A percentile compares a stretch with the other conserved stretches of the same genome.
phyloP scores from a whole-genome alignment of 2,329 filamentous ascomycete species.

The Mycogone perniciosa region DNA sequence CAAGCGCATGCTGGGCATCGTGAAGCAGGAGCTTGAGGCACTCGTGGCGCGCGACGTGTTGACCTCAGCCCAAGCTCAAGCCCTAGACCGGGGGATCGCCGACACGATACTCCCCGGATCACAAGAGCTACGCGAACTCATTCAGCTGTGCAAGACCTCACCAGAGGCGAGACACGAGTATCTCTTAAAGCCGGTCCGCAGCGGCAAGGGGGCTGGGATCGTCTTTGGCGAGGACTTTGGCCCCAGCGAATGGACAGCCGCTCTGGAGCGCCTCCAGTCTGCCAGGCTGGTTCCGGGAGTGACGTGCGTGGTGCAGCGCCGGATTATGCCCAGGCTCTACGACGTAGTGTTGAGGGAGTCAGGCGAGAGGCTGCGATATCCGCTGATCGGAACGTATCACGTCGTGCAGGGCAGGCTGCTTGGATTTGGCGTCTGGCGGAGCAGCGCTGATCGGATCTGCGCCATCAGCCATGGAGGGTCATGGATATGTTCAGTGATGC shows the following conservation, averaged over 20 bases:
- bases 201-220: constrained; percentile 35
- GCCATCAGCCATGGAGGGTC: constrained; percentile 27
- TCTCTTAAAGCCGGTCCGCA: constrained; percentile 33
- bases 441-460: constrained; percentile 24
- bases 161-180: constrained; percentile 21
- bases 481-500: constrained; percentile 29
- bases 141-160: constrained; percentile 5
- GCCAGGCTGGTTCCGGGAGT: constrained; percentile 6
- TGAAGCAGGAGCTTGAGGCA: constrained; percentile 27
- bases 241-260: constrained; percentile 22
- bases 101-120: constrained; percentile 31
- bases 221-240: constrained; percentile 32
- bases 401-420: constrained; percentile 22
- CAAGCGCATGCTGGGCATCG: constrained; percentile 36
- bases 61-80: constrained; percentile 20
- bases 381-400: constrained; percentile 31
- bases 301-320: constrained; percentile 25
- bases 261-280: constrained; percentile 16
- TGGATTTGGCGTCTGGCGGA: constrained; percentile 28
- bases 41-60: constrained; percentile 23
- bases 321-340: constrained; percentile 25
- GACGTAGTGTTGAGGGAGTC: constrained; percentile 25
- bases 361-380: constrained; percentile 19
- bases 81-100: constrained; percentile 23
- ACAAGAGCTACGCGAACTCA: constrained; percentile 18